A percentile compares a stretch with the other conserved stretches of the same genome.
phyloP scores from a whole-genome alignment of 2,329 filamentous ascomycete species.

The Coniochaeta pulveracea region DNA sequence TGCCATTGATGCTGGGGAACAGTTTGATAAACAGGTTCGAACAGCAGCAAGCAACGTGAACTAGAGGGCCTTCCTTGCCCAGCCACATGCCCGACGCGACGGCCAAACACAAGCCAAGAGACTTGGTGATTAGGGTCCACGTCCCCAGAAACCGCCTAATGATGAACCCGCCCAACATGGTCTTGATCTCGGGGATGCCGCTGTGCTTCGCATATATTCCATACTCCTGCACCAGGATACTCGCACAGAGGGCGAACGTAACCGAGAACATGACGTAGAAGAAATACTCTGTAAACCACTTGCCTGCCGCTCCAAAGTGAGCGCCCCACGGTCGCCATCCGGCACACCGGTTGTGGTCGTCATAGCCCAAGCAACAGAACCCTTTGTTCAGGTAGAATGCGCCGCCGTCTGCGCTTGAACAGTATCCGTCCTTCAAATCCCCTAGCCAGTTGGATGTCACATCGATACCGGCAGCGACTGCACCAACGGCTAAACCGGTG shows the following conservation, averaged over 20 bases:
- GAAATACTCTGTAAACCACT: conserved; percentile 77
- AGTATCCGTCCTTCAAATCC: conserved; percentile 85
- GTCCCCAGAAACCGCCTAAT: conserved; percentile 76
- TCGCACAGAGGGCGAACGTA: conserved; percentile 66
- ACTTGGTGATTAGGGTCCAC: conserved; percentile 87
- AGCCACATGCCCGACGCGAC: conserved; percentile 94
- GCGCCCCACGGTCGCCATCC: conserved; percentile 83
- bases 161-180: conserved; percentile 84
- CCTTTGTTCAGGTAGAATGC: conserved; percentile 82
- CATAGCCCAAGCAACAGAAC: conserved; percentile 91
- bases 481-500: conserved; percentile 73
- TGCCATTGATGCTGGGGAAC: conserved; percentile 68
- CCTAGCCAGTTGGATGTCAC: conserved; percentile 87
- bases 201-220: conserved; percentile 85
- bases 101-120: conserved; percentile 78
- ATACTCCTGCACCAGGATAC: conserved; percentile 71
- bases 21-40: conserved; percentile 89
- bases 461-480: conserved; percentile 80
- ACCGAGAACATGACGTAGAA: conserved; percentile 81
- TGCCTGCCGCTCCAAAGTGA: conserved; percentile 58
- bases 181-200: conserved; percentile 97
- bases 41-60: conserved; percentile 95
- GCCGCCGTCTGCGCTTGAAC: conserved; percentile 67
- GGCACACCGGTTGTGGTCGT: conserved; percentile 67
- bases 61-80: conserved; percentile 88